These are phyloP conservation scores for Naganishia vishniacii DNA, from an alignment of 768 basidiomycete species.

Conservation along the genomic window DNA sequence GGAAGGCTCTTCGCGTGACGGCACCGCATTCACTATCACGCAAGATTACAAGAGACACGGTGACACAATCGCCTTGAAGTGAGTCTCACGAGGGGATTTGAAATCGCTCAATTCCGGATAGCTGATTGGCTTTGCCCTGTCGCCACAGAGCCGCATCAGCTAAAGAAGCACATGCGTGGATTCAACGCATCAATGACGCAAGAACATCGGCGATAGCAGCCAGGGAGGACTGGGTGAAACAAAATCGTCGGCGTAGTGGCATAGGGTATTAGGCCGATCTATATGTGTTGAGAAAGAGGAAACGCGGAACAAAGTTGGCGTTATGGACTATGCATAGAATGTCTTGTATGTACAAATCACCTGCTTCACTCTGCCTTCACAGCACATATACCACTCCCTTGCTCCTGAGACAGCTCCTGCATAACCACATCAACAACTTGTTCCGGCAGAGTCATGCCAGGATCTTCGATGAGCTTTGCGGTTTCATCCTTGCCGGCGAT, in stretches of 20 bases:
- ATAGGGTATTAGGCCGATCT: slow-evolving; percentile 21
- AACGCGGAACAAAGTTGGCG: too few species aligned
- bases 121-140: too few species aligned
- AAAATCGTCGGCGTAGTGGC: slow-evolving; percentile 8
- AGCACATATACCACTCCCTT: background rate
- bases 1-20: slow-evolving; percentile 32
- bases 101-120: too few species aligned
- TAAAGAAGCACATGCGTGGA: slow-evolving; percentile 28
- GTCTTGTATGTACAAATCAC: background rate
- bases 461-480: background rate
- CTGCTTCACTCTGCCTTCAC: slow-evolving; percentile 15
- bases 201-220: slow-evolving; percentile 12
- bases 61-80: slow-evolving; percentile 55
- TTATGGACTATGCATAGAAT: background rate
- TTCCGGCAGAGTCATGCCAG: slow-evolving; percentile 8
- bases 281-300: background rate
- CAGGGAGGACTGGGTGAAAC: background rate
- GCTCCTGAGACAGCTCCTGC: slow-evolving; percentile 1
- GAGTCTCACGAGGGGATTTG: slow-evolving; percentile 25
- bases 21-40: slow-evolving; percentile 56
- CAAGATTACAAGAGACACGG: slow-evolving; percentile 69
- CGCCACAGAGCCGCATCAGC: slow-evolving; percentile 27
- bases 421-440: background rate
- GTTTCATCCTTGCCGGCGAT: background rate
- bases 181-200: slow-evolving; percentile 22